Percentiles rank a stretch among this genome's conserved stretches.
These are phyloP conservation scores for Penicillium capsulatum DNA, from an alignment of 2,329 filamentous ascomycete species.

Conservation along the genomic window DNA sequence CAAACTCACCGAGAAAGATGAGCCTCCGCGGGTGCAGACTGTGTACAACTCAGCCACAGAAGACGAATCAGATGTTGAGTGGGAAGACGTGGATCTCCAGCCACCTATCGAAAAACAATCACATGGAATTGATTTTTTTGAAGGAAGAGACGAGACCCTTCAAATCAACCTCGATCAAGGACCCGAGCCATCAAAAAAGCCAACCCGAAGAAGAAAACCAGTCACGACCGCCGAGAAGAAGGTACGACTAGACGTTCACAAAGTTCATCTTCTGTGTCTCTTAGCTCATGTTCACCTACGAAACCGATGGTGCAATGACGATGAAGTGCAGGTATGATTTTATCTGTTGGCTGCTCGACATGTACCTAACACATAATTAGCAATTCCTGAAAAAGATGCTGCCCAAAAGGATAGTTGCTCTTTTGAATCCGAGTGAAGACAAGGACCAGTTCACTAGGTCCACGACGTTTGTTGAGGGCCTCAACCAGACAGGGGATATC, in stretches of 20 bases:
- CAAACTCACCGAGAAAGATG: constrained; percentile 1
- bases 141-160: constrained; percentile 25
- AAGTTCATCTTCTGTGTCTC: constrained; percentile 77
- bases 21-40: constrained; percentile 25
- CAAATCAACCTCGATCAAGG: constrained; percentile 39
- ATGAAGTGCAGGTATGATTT: constrained; percentile 55
- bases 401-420: constrained; percentile 59
- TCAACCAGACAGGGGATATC: constrained; percentile 63
- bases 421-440: constrained; percentile 64
- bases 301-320: constrained; percentile 86
- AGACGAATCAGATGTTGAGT: constrained; percentile 60
- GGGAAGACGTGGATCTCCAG: constrained; percentile 57
- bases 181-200: constrained; percentile 22
- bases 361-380: constrained; percentile 20
- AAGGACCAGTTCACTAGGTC: constrained; percentile 71
- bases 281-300: constrained; percentile 70
- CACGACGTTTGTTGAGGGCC: constrained; percentile 70
- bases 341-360: background rate
- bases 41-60: constrained; percentile 43
- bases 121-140: constrained; percentile 10
- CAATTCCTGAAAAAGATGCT: constrained; percentile 60
- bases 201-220: constrained; percentile 46
- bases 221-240: constrained; percentile 56
- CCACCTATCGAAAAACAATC: constrained; percentile 24
- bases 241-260: constrained; percentile 72